These are phyloP conservation scores for Daldinia vernicosa DNA, from an alignment of 495 filamentous ascomycete species.

Conservation along the genomic window DNA sequence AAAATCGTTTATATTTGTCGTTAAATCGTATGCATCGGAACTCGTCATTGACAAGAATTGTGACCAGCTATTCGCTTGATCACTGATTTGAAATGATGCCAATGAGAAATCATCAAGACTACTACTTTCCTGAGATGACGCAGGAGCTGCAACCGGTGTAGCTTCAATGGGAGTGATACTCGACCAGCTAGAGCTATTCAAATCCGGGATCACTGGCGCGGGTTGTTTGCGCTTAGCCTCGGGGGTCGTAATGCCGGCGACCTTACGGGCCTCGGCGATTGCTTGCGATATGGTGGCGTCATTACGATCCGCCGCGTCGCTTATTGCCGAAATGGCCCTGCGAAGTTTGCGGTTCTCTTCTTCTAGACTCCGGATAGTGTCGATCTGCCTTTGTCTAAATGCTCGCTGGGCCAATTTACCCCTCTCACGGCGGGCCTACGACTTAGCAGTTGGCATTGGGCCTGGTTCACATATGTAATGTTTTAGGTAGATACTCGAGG, in stretches of 20 bases:
- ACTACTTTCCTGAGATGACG: not conserved
- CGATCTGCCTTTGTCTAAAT: constrained; percentile 40
- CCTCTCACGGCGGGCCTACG: constrained; percentile 36
- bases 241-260: constrained; percentile 13
- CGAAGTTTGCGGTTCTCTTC: constrained; percentile 33
- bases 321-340: constrained; percentile 25
- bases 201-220: not conserved
- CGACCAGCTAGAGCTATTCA: constrained; percentile 20
- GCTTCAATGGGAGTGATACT: constrained; percentile 16
- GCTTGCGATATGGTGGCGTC: constrained; percentile 8
- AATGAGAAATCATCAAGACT: not conserved
- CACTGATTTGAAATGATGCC: not conserved
- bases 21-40: not conserved
- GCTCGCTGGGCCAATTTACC: constrained; percentile 38
- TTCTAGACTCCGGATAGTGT: constrained; percentile 29
- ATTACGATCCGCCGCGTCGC: constrained; percentile 11
- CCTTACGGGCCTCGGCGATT: constrained; percentile 20
- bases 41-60: not conserved
- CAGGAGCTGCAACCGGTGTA: not conserved
- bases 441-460: constrained; percentile 7
- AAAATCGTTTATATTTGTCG: not conserved
- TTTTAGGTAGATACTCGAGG: constrained; percentile 3
- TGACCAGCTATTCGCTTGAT: constrained; percentile 13
- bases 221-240: not conserved
- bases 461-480: not conserved